A percentile compares a stretch with the other conserved stretches of the same genome.
Conservation (phyloP, 1,139 yeast species). For the Debaryomyces fabryi region DNA sequence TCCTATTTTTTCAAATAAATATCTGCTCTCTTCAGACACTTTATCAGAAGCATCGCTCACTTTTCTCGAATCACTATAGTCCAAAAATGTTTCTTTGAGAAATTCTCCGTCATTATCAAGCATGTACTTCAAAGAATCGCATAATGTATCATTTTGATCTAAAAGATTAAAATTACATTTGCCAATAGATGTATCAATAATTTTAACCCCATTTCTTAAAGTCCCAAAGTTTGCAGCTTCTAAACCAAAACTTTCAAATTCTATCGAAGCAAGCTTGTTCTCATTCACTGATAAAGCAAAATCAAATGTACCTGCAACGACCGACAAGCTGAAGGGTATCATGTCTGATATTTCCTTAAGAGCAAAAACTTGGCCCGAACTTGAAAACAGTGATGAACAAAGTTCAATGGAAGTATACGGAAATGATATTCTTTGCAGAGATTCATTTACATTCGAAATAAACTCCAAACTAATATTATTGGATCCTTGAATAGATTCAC, state of each 20-base stretch:
- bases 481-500: background rate
- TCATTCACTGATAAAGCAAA: constrained; percentile 13
- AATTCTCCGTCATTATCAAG: constrained; percentile 25
- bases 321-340: constrained; percentile 12
- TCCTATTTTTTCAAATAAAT: constrained; percentile 6
- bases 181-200: constrained; percentile 15
- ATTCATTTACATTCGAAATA: constrained; percentile 14
- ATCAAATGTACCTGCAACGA: constrained; percentile 12
- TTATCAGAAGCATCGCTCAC: background rate
- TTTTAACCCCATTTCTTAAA: constrained; percentile 17
- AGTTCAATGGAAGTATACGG: constrained; percentile 16
- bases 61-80: background rate
- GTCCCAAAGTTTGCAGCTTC: constrained; percentile 21
- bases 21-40: background rate
- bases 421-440: constrained; percentile 19
- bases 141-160: constrained; percentile 15
- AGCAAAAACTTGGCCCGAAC: constrained; percentile 1
- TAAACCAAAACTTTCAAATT: constrained; percentile 12
- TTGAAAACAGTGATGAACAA: constrained; percentile 10
- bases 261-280: constrained; percentile 11
- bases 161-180: constrained; percentile 16
- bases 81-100: constrained; percentile 12
- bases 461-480: constrained; percentile 6
- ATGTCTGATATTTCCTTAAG: background rate
- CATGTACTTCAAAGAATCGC: constrained; percentile 13